phyloP scores from a whole-genome alignment of 306 rosid species.

The Rosa persica region DNA sequence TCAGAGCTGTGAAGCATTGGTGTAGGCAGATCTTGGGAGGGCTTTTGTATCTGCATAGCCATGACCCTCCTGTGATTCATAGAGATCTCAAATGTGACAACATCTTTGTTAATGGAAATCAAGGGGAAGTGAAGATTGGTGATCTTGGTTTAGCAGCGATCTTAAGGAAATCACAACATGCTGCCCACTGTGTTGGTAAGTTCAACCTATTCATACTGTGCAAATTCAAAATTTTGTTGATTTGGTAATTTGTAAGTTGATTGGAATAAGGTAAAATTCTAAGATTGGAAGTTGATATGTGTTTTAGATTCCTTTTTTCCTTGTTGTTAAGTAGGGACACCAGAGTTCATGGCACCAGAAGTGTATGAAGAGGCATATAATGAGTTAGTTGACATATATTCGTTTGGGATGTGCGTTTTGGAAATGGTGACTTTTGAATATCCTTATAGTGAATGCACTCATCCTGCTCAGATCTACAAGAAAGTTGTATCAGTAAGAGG shows the following conservation, averaged over 20 bases:
- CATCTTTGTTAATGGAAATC: slow-evolving; percentile 90
- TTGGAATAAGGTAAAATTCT: slow-evolving; percentile 2
- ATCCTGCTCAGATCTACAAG: slow-evolving; percentile 96
- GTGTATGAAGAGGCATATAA: slow-evolving; percentile 89
- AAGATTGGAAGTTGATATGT: slow-evolving; percentile 21
- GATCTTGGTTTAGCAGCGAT: slow-evolving; percentile 95
- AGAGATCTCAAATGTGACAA: slow-evolving; percentile 99
- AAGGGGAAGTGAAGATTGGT: slow-evolving; percentile 95
- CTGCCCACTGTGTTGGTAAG: slow-evolving; percentile 91
- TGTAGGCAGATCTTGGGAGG: slow-evolving; percentile 92
- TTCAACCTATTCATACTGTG: slow-evolving; percentile 9
- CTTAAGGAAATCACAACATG: slow-evolving; percentile 82
- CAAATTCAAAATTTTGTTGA: not conserved
- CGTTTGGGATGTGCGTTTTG: slow-evolving; percentile 94
- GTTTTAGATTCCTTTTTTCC: slow-evolving; percentile 14
- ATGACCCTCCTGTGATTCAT: slow-evolving; percentile 90
- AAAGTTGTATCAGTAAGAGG: slow-evolving; percentile 90
- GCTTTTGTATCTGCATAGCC: slow-evolving; percentile 88
- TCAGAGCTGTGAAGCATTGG: slow-evolving; percentile 93
- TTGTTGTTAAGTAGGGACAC: slow-evolving; percentile 61
- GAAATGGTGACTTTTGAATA: slow-evolving; percentile 96
- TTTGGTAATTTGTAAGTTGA: not conserved
- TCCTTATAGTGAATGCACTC: slow-evolving; percentile 93
- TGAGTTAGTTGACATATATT: slow-evolving; percentile 92
- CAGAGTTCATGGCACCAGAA: slow-evolving; percentile 99